Base-by-base conservation (phyloP, 176 grass and related monocot species). In the Phragmites australis region DNA sequence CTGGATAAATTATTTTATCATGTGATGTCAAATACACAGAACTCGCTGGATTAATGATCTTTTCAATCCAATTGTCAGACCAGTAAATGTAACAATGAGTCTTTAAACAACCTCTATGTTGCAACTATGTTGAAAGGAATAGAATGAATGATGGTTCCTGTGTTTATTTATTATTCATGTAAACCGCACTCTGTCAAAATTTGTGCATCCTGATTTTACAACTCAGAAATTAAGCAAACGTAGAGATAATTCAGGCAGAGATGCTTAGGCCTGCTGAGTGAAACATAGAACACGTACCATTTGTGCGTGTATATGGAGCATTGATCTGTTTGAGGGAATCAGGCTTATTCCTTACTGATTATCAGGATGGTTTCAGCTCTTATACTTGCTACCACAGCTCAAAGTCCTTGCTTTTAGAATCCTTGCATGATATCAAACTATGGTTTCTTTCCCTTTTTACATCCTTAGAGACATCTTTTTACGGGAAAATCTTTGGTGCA, bases 51-150 rank as follows among this genome's bases (percentile, higher is more conserved):
- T 43, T 53, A n/a, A 55, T 21, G 19, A 15, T 65, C 67, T 21
- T 45, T 47, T 0, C 19, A 47, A 48, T 74, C 39, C 14, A 60
- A 25, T 74, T 4, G 37, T 31, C 48, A 73, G 39, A 27, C 18
- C 19, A 47, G 42, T 22, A 23, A 31, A 51, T 70, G 22, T 31
- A 41, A 45, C 9, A 37, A 15, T 23, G 31, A 4, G 14, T 15
- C 16, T 18, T 58, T 58, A 32, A 42, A 25, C 25, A 70, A 30
- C 52, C 69, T 67, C 2, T 51, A 25, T 76, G 62, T 18, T 18
- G 8, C 48, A 48, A 21, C 27, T n/a, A 26, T 80, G 47, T 39
- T 80, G 18, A 85, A 43, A 48, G 25, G 71, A 47, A 23, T 57
- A 84, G 4, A 42, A 4, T 41, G 25, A 19, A 53, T 73, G 21